phyloP scores from a whole-genome alignment of 192 early-diverging fungal species.

The Umbelopsis ramanniana region DNA sequence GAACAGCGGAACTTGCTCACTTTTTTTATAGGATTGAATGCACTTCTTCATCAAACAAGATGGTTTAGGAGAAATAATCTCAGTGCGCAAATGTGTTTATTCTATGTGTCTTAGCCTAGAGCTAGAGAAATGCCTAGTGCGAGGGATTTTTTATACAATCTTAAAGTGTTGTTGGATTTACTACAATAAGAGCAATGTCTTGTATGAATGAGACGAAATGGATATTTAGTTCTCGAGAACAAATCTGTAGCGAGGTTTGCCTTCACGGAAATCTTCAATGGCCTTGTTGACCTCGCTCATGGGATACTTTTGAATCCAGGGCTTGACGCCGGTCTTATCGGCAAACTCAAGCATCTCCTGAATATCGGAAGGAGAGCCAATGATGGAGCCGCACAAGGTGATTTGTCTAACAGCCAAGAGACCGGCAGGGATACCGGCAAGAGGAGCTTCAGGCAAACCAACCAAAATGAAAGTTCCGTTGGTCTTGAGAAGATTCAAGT shows the following conservation, averaged over 20 bases:
- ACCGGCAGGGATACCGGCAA: conserved; percentile 25
- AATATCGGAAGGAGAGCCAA: conserved; percentile 57
- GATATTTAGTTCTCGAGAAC: conserved; percentile 66
- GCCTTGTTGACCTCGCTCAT: conserved; percentile 69
- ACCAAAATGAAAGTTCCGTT: conserved; percentile 68
- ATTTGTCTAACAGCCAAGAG: conserved; percentile 36
- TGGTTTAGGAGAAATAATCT: too few relatives aligned
- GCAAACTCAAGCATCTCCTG: conserved; percentile 68
- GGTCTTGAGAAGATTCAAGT: conserved; percentile 10
- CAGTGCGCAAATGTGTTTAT: too few relatives aligned
- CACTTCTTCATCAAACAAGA: too few relatives aligned
- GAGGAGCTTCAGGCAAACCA: conserved; percentile 54
- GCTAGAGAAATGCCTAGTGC: too few relatives aligned
- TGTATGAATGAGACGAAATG: not conserved
- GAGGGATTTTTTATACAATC: too few relatives aligned
- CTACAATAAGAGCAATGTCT: not conserved
- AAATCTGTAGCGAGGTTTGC: conserved; percentile 71
- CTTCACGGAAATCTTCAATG: conserved; percentile 59
- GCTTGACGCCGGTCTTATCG: conserved; percentile 61
- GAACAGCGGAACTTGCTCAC: too few relatives aligned
- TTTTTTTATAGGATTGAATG: too few relatives aligned
- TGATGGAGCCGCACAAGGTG: conserved; percentile 58
- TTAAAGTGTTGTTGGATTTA: not conserved
- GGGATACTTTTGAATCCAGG: conserved; percentile 59
- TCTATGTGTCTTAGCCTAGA: too few relatives aligned